phyloP scores from a whole-genome alignment of 1,284 basidiomycete species.

The Pterulicium gracile region DNA sequence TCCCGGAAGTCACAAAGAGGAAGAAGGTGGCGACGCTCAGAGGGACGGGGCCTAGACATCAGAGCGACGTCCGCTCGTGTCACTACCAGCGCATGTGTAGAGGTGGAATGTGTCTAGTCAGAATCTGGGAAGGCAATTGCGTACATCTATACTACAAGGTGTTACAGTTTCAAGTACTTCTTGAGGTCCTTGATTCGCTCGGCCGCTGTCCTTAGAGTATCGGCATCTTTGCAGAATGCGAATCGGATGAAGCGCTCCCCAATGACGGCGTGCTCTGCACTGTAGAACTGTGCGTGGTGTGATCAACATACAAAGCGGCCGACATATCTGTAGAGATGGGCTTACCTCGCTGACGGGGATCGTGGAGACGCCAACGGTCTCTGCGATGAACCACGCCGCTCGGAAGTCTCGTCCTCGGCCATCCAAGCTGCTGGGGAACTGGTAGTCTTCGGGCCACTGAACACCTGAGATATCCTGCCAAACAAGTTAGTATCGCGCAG shows the following conservation, averaged over 20 bases:
- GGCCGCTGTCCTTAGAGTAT: slow-evolving; percentile 69
- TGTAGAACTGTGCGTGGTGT: slow-evolving; percentile 81
- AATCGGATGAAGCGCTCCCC: slow-evolving; percentile 85
- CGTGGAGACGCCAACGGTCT: slow-evolving; percentile 80
- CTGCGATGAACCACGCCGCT: slow-evolving; percentile 85
- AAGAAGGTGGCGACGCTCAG: too few species aligned
- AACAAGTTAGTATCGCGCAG: slow-evolving; percentile 4
- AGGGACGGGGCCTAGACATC: too few species aligned
- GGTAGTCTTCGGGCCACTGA: slow-evolving; percentile 76
- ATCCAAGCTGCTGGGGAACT: slow-evolving; percentile 66
- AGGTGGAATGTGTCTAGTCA: too few species aligned
- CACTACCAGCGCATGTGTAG: too few species aligned
- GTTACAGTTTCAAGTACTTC: slow-evolving; percentile 66
- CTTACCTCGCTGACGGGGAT: slow-evolving; percentile 90
- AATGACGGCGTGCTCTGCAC: slow-evolving; percentile 71
- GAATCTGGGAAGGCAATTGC: too few species aligned
- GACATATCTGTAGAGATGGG: slow-evolving; percentile 5
- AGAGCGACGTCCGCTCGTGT: too few species aligned
- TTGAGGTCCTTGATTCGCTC: slow-evolving; percentile 67
- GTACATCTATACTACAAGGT: too few species aligned
- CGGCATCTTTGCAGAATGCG: slow-evolving; percentile 88
- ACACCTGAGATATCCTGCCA: slow-evolving; percentile 72
- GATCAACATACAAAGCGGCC: slow-evolving; percentile 4
- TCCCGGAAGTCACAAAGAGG: too few species aligned
- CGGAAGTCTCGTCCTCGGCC: slow-evolving; percentile 88